Evolutionary conservation across 2,329 filamentous ascomycete species (phyloP).

Genomic region (Didymella pinodella): DNA sequence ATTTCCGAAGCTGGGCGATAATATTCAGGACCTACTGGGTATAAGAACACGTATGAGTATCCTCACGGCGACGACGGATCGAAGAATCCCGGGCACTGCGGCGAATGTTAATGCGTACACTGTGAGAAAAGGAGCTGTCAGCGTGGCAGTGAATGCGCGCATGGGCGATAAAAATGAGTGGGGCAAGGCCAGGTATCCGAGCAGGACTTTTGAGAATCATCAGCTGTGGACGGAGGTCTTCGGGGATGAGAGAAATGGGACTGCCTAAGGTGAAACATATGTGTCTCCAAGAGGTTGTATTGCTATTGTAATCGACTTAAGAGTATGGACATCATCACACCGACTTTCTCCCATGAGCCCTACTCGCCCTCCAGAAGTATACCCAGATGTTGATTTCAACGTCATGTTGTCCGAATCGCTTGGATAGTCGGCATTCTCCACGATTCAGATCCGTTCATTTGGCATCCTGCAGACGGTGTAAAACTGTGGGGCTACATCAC

Average conservation of each 20-base stretch:
- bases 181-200: constrained; percentile 40
- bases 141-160: constrained; percentile 27
- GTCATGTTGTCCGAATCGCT: no score
- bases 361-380: no score
- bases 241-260: constrained; percentile 15
- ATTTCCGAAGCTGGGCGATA: constrained; percentile 39
- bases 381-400: no score
- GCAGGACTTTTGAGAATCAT: constrained; percentile 40
- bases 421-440: no score
- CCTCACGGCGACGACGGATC: constrained; percentile 42
- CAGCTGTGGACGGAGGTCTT: constrained; percentile 40
- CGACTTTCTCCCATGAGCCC: no score
- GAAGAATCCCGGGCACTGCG: constrained; percentile 39
- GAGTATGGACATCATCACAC: no score
- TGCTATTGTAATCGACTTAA: background rate
- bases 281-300: background rate
- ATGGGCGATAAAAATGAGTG: constrained; percentile 31
- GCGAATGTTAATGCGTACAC: constrained; percentile 37
- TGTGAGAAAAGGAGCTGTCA: constrained; percentile 28
- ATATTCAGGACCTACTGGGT: constrained; percentile 38
- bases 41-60: constrained; percentile 41
- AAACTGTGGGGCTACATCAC: no score
- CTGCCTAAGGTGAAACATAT: background rate
- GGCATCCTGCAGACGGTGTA: no score
- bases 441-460: no score